A percentile compares a stretch with the other conserved stretches of the same genome.
Conservation (phyloP, 2,329 filamentous ascomycete species). For the Pyricularia pennisetigena region DNA sequence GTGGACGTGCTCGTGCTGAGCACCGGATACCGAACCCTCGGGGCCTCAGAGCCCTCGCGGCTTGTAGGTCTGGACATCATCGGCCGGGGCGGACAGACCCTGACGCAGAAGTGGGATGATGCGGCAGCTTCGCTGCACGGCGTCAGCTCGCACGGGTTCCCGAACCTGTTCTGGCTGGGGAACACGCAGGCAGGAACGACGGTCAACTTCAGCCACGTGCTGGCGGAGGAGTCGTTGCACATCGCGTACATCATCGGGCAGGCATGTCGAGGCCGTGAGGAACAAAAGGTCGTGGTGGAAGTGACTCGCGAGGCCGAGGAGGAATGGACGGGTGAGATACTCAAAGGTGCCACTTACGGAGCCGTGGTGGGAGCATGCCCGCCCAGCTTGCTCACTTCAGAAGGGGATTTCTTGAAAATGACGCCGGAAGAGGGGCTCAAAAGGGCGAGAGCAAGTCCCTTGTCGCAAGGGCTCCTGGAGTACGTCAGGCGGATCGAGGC, state of each 20-base stretch:
- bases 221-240: neutral
- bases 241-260: neutral
- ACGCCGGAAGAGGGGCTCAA: neutral
- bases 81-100: neutral
- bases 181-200: neutral
- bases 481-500: neutral
- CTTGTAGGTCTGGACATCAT: neutral
- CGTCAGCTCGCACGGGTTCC: neutral
- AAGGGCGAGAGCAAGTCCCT: neutral
- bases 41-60: neutral
- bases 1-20: constrained; percentile 11
- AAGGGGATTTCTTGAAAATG: neutral
- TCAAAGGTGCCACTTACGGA: neutral
- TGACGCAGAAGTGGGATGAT: neutral
- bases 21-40: neutral
- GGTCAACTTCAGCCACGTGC: neutral
- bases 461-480: neutral
- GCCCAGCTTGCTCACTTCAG: neutral
- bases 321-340: neutral
- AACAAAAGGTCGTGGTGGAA: neutral
- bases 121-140: neutral
- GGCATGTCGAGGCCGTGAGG: neutral
- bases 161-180: neutral
- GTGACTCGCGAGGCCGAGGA: neutral
- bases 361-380: neutral